Evolutionary conservation across 345 rosid genomes (phyloP).

Genomic region (Salix koriyanagi): DNA sequence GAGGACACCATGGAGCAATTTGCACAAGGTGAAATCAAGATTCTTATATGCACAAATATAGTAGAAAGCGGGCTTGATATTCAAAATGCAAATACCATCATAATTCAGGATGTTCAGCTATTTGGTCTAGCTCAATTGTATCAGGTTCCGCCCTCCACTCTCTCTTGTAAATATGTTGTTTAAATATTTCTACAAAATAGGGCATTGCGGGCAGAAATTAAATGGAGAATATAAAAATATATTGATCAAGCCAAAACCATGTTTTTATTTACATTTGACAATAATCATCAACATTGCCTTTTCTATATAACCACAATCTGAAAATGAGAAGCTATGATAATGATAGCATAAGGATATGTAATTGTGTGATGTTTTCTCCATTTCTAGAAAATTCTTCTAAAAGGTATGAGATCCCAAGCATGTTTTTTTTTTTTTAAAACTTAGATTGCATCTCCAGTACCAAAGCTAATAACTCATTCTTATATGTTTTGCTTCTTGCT

Average conservation of each 20-base stretch:
- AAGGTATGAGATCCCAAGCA: neutral
- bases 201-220: too few relatives aligned
- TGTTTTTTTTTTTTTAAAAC: neutral
- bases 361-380: neutral
- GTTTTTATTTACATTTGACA: too few relatives aligned
- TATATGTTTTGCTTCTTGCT: neutral
- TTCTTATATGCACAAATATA: constrained; percentile 85
- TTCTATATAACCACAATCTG: too few relatives aligned
- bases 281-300: too few relatives aligned
- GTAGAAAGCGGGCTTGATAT: constrained; percentile 98
- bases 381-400: neutral
- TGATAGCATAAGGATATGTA: too few relatives aligned
- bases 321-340: too few relatives aligned
- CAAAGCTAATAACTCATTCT: neutral
- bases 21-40: constrained; percentile 67
- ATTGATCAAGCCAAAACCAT: too few relatives aligned
- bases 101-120: constrained; percentile 92
- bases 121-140: constrained; percentile 94
- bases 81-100: constrained; percentile 90
- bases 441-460: neutral
- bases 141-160: constrained; percentile 52
- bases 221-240: too few relatives aligned
- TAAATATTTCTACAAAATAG: neutral
- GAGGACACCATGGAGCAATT: constrained; percentile 96
- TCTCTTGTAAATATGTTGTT: neutral